Base-by-base conservation (phyloP, 139 green algal species). In the Chlorella sorokiniana region DNA sequence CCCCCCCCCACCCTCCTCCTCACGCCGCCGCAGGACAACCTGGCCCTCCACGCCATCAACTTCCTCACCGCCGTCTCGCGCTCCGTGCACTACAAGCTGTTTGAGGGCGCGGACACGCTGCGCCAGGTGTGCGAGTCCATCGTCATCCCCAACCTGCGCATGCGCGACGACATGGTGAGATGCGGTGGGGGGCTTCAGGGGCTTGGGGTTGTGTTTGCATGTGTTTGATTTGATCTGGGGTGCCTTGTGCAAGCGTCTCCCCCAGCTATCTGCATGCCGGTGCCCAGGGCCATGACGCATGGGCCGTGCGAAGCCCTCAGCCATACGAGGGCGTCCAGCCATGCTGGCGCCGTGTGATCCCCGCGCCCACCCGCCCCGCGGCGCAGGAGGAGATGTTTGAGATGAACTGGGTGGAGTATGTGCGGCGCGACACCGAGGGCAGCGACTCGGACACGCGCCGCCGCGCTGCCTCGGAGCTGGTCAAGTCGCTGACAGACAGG, bases 321-420 rank as follows among this genome's bases (percentile, higher is more conserved):
- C n/a, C n/a, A n/a, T n/a, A n/a, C n/a, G n/a, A n/a, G n/a, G n/a
- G n/a, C n/a, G n/a, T n/a, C n/a, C n/a, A n/a, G n/a, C n/a, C n/a
- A n/a, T n/a, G n/a, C n/a, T n/a, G n/a, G n/a, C n/a, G n/a, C n/a
- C n/a, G n/a, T n/a, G n/a, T n/a, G n/a, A 6, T 29, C 9, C 4
- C 25, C 1, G 2, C 31, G 11, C 61, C 61, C 8, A 5, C 45
- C 64, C 64, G 35, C 64, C 94, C 33, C 80, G 90, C 23, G 86
- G 89, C 25, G 86, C 94, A 97, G 70, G 90, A 96, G 83, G 95
- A 99, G 90, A 83, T 96, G 54, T 99, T 99, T 88, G 93, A 98
- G 59, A 93, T 96, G 79, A 98, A 99, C 87, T 93, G 86, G 69
- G 86, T 98, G 3, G 97, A 99, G 84, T 99, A 98, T 84, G 95